These are phyloP conservation scores for Bolboschoenoplectus hybrid DNA, from an alignment of 202 grass and related monocot species.

Conservation along the genomic window DNA sequence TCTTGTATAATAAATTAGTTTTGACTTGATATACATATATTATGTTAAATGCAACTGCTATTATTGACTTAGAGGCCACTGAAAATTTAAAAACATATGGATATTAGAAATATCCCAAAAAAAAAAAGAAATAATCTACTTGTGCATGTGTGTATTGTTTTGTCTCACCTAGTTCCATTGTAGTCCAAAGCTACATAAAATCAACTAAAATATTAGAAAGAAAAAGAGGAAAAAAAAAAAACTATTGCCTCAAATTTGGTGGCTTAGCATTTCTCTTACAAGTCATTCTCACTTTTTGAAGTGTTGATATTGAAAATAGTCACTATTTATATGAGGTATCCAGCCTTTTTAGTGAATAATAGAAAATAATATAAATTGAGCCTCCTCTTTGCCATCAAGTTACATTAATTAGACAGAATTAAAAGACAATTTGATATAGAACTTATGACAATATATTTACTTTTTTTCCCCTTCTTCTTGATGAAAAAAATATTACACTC, in stretches of 20 bases:
- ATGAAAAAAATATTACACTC: neutral
- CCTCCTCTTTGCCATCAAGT: neutral
- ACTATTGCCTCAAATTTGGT: neutral
- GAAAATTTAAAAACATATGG: neutral
- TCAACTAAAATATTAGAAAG: neutral
- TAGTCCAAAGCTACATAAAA: conserved; percentile 3
- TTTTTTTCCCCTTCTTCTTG: neutral
- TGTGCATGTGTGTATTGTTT: neutral
- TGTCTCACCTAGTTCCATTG: neutral
- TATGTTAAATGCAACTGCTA: conserved; percentile 27
- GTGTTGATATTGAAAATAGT: neutral
- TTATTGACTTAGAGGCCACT: conserved; percentile 22
- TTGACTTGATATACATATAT: conserved; percentile 15
- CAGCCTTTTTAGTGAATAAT: neutral
- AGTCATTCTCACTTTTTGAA: neutral
- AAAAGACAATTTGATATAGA: neutral
- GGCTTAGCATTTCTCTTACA: neutral
- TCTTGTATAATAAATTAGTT: conserved; percentile 24
- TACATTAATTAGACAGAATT: neutral
- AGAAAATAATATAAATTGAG: neutral
- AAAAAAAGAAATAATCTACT: neutral
- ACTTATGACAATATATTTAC: neutral
- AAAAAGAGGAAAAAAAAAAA: neutral
- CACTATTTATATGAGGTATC: neutral
- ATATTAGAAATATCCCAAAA: neutral